Percentiles rank a stretch among this genome's conserved stretches.
These are phyloP conservation scores for Pichia sp. DNA, from an alignment of 1,139 yeast genomes.

Conservation along the genomic window DNA sequence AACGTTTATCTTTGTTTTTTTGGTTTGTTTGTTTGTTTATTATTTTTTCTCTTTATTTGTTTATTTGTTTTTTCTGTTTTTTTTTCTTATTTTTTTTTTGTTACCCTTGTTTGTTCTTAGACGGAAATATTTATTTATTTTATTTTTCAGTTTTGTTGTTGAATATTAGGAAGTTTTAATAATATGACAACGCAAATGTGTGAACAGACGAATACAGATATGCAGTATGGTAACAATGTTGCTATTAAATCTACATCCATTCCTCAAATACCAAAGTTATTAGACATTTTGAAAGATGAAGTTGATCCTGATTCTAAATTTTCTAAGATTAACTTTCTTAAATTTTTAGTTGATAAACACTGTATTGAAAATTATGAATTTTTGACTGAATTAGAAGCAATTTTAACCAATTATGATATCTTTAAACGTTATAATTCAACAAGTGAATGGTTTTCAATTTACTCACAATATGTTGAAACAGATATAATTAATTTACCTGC, in stretches of 20 bases:
- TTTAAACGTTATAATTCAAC: slow-evolving; percentile 6
- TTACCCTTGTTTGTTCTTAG: too few relatives aligned
- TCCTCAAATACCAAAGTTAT: slow-evolving; percentile 20
- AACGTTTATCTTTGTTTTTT: too few relatives aligned
- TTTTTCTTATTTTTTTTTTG: too few relatives aligned
- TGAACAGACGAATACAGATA: too few relatives aligned
- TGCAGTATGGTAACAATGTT: neutral
- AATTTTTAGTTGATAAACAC: slow-evolving; percentile 26
- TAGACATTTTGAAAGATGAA: slow-evolving; percentile 21
- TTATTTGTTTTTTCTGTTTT: too few relatives aligned
- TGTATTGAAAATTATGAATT: slow-evolving; percentile 31
- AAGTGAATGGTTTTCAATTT: slow-evolving; percentile 24
- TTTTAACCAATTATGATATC: slow-evolving; percentile 13
- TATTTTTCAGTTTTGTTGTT: too few relatives aligned
- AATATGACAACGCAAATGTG: too few relatives aligned
- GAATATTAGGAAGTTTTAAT: too few relatives aligned
- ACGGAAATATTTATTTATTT: too few relatives aligned
- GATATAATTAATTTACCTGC: slow-evolving; percentile 29
- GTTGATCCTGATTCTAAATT: slow-evolving; percentile 17
- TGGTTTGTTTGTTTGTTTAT: too few relatives aligned
- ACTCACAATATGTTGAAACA: slow-evolving; percentile 23
- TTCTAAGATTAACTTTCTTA: slow-evolving; percentile 23
- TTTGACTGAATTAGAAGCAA: slow-evolving; percentile 21
- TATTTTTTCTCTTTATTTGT: too few relatives aligned
- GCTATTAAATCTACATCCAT: neutral